Evolutionary conservation across 2,329 filamentous ascomycete species (phyloP).

Genomic region (Diaporthe sp.): DNA sequence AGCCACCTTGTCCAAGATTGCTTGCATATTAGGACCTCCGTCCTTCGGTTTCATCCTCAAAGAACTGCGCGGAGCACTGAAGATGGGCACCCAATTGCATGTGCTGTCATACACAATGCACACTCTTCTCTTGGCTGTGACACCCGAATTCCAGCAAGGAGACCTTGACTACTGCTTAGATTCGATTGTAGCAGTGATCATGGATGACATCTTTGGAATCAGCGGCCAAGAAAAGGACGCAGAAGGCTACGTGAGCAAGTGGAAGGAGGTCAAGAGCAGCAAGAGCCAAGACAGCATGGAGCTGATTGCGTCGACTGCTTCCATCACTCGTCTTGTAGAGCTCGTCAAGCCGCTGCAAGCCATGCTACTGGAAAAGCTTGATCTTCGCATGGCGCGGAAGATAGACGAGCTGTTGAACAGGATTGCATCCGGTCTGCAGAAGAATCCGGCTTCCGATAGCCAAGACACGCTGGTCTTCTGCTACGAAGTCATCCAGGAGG

Average conservation of each 20-base stretch:
- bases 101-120: slow-evolving; percentile 96
- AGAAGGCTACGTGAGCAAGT: slow-evolving; percentile 92
- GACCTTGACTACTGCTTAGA: slow-evolving; percentile 89
- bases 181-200: slow-evolving; percentile 83
- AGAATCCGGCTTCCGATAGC: slow-evolving; percentile 82
- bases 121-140: slow-evolving; percentile 82
- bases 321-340: slow-evolving; percentile 77
- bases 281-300: slow-evolving; percentile 99
- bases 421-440: slow-evolving; percentile 83
- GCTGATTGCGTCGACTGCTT: slow-evolving; percentile 84
- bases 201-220: slow-evolving; percentile 97
- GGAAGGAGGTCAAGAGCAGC: slow-evolving; percentile 97
- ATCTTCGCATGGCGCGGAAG: slow-evolving; percentile 85
- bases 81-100: slow-evolving; percentile 90
- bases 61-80: slow-evolving; percentile 84
- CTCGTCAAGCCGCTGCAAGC: slow-evolving; percentile 83
- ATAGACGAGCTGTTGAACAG: slow-evolving; percentile 89
- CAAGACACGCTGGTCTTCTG: slow-evolving; percentile 92
- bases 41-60: slow-evolving; percentile 95
- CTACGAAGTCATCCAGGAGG: slow-evolving; percentile 91
- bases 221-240: slow-evolving; percentile 97
- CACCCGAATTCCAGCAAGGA: slow-evolving; percentile 79
- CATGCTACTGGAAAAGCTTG: slow-evolving; percentile 85
- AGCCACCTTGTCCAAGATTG: slow-evolving; percentile 87
- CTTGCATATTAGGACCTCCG: slow-evolving; percentile 80